Evolutionary conservation across 495 filamentous ascomycete species (phyloP).

Genomic region (Corynascus novoguineensis): DNA sequence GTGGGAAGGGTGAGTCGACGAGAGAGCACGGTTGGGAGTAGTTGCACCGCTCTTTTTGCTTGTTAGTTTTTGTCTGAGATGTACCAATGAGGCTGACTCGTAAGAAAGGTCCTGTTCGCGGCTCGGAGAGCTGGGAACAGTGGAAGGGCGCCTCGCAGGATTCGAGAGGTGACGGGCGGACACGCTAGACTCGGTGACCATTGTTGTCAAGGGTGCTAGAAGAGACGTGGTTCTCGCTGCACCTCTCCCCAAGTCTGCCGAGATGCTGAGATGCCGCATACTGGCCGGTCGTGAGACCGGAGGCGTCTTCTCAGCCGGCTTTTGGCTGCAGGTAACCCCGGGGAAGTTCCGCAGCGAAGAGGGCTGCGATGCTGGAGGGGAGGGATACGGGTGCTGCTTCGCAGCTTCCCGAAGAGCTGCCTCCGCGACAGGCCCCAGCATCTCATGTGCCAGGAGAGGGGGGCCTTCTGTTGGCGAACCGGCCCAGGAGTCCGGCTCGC

Average conservation of each 20-base stretch:
- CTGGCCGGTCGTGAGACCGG: slow-evolving; percentile 23
- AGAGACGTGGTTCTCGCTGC: slow-evolving; percentile 45
- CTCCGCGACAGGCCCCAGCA: slow-evolving; percentile 33
- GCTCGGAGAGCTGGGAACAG: slow-evolving; percentile 53
- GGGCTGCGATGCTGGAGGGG: slow-evolving; percentile 52
- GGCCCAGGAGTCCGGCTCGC: slow-evolving; percentile 22
- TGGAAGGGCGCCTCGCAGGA: slow-evolving; percentile 55
- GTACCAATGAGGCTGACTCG: slow-evolving; percentile 55
- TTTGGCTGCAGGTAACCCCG: slow-evolving; percentile 41
- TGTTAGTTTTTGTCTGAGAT: slow-evolving; percentile 79
- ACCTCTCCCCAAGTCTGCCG: slow-evolving; percentile 37
- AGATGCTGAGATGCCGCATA: slow-evolving; percentile 38
- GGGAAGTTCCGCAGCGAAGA: slow-evolving; percentile 49
- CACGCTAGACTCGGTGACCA: slow-evolving; percentile 61
- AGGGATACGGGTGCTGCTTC: slow-evolving; percentile 47
- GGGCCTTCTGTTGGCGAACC: slow-evolving; percentile 37
- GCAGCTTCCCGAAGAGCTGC: slow-evolving; percentile 30
- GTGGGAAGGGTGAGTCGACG: slow-evolving; percentile 43
- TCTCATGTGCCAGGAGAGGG: slow-evolving; percentile 50
- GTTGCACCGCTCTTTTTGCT: slow-evolving; percentile 82
- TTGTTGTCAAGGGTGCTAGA: slow-evolving; percentile 57
- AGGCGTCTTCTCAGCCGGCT: slow-evolving; percentile 28
- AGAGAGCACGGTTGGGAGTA: slow-evolving; percentile 80
- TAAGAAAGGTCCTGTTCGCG: slow-evolving; percentile 47
- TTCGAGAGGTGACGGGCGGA: slow-evolving; percentile 71